A percentile compares a stretch with the other conserved stretches of the same genome.
These are phyloP conservation scores for Recurvomyces mirabilis DNA, from an alignment of 495 filamentous ascomycete species.

Conservation along the genomic window DNA sequence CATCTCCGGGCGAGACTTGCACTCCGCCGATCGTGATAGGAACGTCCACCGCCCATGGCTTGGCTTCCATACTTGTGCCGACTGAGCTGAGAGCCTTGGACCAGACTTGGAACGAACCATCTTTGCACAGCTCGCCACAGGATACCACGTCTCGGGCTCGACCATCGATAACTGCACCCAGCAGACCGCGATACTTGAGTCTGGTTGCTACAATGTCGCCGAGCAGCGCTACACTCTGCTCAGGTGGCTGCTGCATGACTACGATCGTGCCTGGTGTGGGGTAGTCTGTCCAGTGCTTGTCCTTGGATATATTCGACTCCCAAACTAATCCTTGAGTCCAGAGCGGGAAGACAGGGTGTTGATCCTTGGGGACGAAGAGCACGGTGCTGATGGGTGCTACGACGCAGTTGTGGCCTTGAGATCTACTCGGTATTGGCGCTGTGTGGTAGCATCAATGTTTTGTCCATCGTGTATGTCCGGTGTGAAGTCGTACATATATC, in stretches of 20 bases:
- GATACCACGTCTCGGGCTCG: slow-evolving; percentile 51
- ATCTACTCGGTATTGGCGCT: slow-evolving; percentile 7
- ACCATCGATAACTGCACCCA: slow-evolving; percentile 47
- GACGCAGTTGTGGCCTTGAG: slow-evolving; percentile 11
- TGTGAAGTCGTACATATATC: slow-evolving; percentile 40
- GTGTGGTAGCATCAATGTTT: background rate
- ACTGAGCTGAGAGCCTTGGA: slow-evolving; percentile 45
- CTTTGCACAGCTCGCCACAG: slow-evolving; percentile 30
- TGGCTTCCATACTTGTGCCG: slow-evolving; percentile 49
- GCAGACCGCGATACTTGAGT: slow-evolving; percentile 43
- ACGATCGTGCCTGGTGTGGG: slow-evolving; percentile 42
- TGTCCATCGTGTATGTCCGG: background rate
- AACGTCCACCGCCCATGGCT: slow-evolving; percentile 44
- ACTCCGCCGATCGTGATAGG: slow-evolving; percentile 40
- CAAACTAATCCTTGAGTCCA: slow-evolving; percentile 24
- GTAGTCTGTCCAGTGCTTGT: slow-evolving; percentile 51
- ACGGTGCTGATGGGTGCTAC: slow-evolving; percentile 54
- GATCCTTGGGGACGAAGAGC: slow-evolving; percentile 45
- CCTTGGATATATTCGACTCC: slow-evolving; percentile 32
- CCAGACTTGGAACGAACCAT: slow-evolving; percentile 39
- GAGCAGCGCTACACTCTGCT: slow-evolving; percentile 51
- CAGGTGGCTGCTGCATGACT: slow-evolving; percentile 47
- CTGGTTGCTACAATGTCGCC: slow-evolving; percentile 58
- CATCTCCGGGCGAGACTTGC: slow-evolving; percentile 42
- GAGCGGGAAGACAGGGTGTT: slow-evolving; percentile 2